A percentile compares a stretch with the other conserved stretches of the same genome.
These are phyloP conservation scores for Colletotrichum acutatum DNA, from an alignment of 2,329 filamentous ascomycete species.

Conservation along the genomic window DNA sequence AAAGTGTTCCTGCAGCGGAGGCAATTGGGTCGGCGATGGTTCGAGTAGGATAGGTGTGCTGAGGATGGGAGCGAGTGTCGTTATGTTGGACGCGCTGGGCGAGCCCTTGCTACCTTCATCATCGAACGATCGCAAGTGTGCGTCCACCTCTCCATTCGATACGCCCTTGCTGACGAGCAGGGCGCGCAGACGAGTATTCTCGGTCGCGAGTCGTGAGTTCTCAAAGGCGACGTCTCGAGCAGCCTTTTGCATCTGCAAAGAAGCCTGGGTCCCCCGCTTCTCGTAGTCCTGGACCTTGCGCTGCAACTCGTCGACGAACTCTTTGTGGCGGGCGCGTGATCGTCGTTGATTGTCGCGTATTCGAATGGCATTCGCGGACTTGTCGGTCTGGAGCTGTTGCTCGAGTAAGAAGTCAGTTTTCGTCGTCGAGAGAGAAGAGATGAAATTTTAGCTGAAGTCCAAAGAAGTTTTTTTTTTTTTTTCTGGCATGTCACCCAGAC, in stretches of 20 bases:
- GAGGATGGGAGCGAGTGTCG: constrained; percentile 23
- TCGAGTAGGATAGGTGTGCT: constrained; percentile 23
- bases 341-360: constrained; percentile 65
- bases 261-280: constrained; percentile 58
- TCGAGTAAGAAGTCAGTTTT: constrained; percentile 25
- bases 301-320: constrained; percentile 61
- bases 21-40: constrained; percentile 7
- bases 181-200: constrained; percentile 58
- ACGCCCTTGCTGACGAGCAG: constrained; percentile 55
- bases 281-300: constrained; percentile 58
- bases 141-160: constrained; percentile 50
- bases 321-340: constrained; percentile 61
- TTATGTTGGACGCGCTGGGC: constrained; percentile 36
- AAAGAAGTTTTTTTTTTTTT: not conserved
- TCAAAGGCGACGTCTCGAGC: constrained; percentile 61
- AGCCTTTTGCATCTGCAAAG: constrained; percentile 63
- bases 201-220: constrained; percentile 58
- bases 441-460: not conserved
- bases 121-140: constrained; percentile 50
- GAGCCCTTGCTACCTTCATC: constrained; percentile 40
- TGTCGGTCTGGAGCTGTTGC: constrained; percentile 35
- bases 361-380: constrained; percentile 42
- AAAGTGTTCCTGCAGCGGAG: constrained; percentile 29
- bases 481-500: not conserved
- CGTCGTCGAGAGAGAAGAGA: not conserved